Evolutionary conservation across 495 filamentous ascomycete genomes (phyloP).

Genomic region (Xylaria cubensis): DNA sequence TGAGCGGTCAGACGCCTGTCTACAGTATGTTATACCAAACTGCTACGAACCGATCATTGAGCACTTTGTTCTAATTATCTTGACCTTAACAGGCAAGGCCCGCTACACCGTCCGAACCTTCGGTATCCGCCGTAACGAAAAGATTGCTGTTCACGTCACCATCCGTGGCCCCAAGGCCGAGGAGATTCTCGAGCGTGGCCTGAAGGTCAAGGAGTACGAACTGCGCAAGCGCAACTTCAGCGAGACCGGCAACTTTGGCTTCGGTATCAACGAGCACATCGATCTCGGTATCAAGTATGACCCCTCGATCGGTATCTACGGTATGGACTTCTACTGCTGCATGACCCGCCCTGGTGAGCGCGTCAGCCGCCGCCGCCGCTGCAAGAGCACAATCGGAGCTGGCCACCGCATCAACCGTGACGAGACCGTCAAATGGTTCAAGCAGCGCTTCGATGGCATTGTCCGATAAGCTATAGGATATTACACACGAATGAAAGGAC

Average conservation of each 20-base stretch:
- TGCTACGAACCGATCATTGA: conserved; percentile 35
- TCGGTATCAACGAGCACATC: conserved; percentile 99
- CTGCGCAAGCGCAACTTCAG: conserved; percentile 98
- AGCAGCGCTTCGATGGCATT: conserved; percentile 98
- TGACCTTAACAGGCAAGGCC: conserved; percentile 78
- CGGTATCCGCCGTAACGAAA: conserved; percentile 99
- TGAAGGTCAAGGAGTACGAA: conserved; percentile 99
- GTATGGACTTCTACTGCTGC: conserved; percentile 99
- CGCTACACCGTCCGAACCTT: conserved; percentile 99
- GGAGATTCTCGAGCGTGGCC: conserved; percentile 99
- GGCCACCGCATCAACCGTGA: conserved; percentile 88
- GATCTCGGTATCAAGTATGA: conserved; percentile 99
- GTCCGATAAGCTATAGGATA: conserved; percentile 72
- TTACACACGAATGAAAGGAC: conserved; percentile 26
- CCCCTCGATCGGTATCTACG: conserved; percentile 99
- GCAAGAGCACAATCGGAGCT: conserved; percentile 83
- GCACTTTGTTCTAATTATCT: conserved; percentile 26
- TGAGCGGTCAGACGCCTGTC: conserved; percentile 99
- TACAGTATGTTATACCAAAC: conserved; percentile 70
- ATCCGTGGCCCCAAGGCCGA: conserved; percentile 99
- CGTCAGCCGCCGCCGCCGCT: conserved; percentile 91
- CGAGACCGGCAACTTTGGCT: conserved; percentile 99
- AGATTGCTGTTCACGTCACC: conserved; percentile 99
- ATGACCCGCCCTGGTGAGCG: conserved; percentile 99
- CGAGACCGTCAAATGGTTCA: conserved; percentile 99